Base-by-base conservation (phyloP, 1,284 basidiomycete genomes). In the Pseudozyma sp. region DNA sequence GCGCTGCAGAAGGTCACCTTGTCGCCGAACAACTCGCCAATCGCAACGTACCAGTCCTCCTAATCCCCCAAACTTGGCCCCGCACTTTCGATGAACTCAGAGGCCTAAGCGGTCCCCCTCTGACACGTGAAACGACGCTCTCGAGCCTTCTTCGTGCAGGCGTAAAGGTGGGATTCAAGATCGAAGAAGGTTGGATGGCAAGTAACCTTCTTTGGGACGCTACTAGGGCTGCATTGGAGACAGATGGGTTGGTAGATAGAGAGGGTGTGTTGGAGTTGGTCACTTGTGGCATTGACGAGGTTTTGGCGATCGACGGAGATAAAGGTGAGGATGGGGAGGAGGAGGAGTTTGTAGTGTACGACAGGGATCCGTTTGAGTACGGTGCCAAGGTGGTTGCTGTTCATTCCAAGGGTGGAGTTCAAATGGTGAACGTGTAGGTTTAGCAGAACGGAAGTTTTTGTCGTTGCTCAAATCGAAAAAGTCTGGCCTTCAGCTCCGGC, bases 131-230 rank as follows among this genome's bases (percentile, higher is more conserved):
- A 47, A 92, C 89, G 39, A 88, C 90, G 2, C 86, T 93, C n/a
- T 86, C 88, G 9, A 87, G 87, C 52, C 87, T 96, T 13, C 86
- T 91, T 25, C 84, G 86, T 3, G 88, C 91, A 55, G 91, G 91
- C 42, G 91, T 95, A 21, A 90, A 88, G 0, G 91, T 95, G 49
- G 94, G 90, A 0, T 85, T 95, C 47, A 91, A 91, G 59, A 87
- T 91, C 36, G 84, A 87, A n/a, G 85, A 86, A 35, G 79, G 65
- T 42, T 92, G 90, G 89, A 87, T 87, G 78, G 89, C 89, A 0
- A 86, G 89, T n/a, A 91, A 91, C 68, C 87, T 90, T 18, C 87
- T 91, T 7, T 92, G 92, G 83, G 91, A 93, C 70, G 86, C 89
- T 0, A 73, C 68, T 0, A 61, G 72, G 55, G 81, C 73, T 31